Percentiles rank a stretch among this genome's conserved stretches.
phyloP scores from a whole-genome alignment of 257 asterid genomes.

The Osmanthus fragrans region DNA sequence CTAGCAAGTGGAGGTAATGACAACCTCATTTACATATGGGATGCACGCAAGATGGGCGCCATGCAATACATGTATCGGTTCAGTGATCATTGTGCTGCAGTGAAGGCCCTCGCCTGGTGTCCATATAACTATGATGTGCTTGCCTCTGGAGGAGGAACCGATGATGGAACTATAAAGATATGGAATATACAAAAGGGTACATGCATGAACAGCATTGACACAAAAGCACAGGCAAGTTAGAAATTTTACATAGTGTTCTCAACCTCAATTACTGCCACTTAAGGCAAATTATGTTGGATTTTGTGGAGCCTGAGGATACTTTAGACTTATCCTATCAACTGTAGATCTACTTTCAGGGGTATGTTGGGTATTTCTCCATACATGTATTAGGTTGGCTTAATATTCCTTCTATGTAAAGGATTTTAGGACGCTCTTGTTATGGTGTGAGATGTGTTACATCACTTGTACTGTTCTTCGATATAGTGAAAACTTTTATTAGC shows the following conservation, averaged over 20 bases:
- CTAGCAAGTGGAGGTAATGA: slow-evolving; percentile 83
- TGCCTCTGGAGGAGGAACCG: slow-evolving; percentile 80
- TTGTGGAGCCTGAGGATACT: too few species aligned
- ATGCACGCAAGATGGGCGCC: slow-evolving; percentile 59
- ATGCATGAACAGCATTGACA: slow-evolving; percentile 53
- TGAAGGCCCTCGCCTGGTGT: slow-evolving; percentile 91
- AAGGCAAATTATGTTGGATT: too few species aligned
- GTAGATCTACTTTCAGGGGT: too few species aligned
- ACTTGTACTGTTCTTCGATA: too few species aligned
- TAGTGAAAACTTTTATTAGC: too few species aligned
- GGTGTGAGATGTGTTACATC: too few species aligned
- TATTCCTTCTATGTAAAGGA: too few species aligned
- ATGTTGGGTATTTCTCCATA: too few species aligned
- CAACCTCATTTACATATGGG: slow-evolving; percentile 60
- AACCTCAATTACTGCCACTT: too few species aligned
- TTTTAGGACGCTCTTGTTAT: too few species aligned
- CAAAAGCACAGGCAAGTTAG: slow-evolving; percentile 61
- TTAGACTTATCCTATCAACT: too few species aligned
- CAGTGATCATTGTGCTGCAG: slow-evolving; percentile 60
- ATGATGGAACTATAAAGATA: slow-evolving; percentile 59
- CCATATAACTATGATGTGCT: slow-evolving; percentile 56
- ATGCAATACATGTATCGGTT: slow-evolving; percentile 38
- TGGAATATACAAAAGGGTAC: slow-evolving; percentile 66
- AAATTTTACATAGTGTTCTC: not conserved
- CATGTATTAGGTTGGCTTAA: too few species aligned